Evolutionary conservation across 192 early-diverging fungal genomes (phyloP), one percentile per base, ranked within the genome.

Genomic region (Fimicolochytrium jonesii): DNA sequence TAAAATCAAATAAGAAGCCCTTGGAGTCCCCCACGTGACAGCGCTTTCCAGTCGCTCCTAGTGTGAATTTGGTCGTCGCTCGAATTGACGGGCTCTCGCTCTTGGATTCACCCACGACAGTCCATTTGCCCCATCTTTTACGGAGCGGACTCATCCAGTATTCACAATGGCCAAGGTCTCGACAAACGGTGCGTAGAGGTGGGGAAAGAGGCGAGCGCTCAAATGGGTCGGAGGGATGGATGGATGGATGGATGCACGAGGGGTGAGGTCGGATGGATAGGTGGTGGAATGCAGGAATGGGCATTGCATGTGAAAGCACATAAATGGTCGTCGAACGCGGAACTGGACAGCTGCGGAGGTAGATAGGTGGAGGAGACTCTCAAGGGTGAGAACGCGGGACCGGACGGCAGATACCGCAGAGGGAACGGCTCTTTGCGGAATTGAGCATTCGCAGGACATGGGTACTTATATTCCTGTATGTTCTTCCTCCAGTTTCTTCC

Each of bases 141-240:
- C 9, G 37, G 17, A 39, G 37, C 37, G 37, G 37, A 39, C 37
- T 39, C 37, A 55, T n/a, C 53, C 17, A 23, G 13, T 15, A 15
- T n/a, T 44, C 35, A 29, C 35, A 64, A 64, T 64, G 61, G 61
- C 61, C 49, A 64, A 64, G 41, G 23, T 64, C 11, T 52, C 61
- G 11, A 52, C 15, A 13, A 54, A 51, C 61, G 61, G 61, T 64
- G 42, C 20, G 61, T 52, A 29, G 36, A 25, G 20, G 6, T 23
- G 36, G 59, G 4, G 35, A 41, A 34, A 54, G 6, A 13, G 23
- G 18, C 0, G 3, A 22, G 28, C 10, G 37, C 5, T 37, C 25
- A 29, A 31, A 4, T 39, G 25, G 48, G 46, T 35, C 51, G 46
- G 59, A 61, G 30, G 59, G 59, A 61, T 61, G 59, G 32, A 51